Evolutionary conservation across 2,329 filamentous ascomycete genomes (phyloP), one percentile per base, ranked within the genome.

Genomic region (Aspergillus neotritici): DNA sequence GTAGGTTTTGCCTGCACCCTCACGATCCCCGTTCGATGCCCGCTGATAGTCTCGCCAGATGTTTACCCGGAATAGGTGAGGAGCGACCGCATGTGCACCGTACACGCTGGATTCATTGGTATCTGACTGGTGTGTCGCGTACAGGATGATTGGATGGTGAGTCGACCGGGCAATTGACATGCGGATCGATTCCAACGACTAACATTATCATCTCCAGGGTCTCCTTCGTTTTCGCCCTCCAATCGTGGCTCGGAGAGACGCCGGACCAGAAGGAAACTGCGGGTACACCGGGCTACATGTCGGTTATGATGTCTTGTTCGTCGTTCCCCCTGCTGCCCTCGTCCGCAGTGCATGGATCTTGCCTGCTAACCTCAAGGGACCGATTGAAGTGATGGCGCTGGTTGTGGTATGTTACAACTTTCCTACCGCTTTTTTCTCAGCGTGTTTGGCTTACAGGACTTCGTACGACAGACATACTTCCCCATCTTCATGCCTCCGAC

Each of bases 31-130:
- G 31, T n/a, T 34, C 48, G 10, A 21, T 14, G 35, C 37, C 49
- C 46, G 46, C 53, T 60, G 44, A 61, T 44, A 34, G 4, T 28
- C 33, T n/a, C 32, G 28, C 25, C 53, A 82, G 78, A 94, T 95
- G 77, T 93, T 95, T 65, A 93, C 86, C 57, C 79, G 89, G 55
- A 95, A 94, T 72, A 86, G 87, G 77, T 93, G 70, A 69, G 73
- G 44, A 32, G 16, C 21, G 4, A 17, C 7, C 11, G 35, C 34
- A 10, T 21, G 13, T 16, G 25, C 15, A 7, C 13, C 15, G 14
- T 16, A 21, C 7, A 41, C 15, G 12, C 33, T 25, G 21, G 21
- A 9, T 2, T 25, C 54, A 50, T 41, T 47, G 41, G 36, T 44
- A 52, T 41, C 41, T 52, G 29, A 52, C 33, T 13, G 43, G 31